Evolutionary conservation across 2,329 filamentous ascomycete species (phyloP), one percentile per base, ranked within the genome.

Genomic region (Alternaria arborescens): DNA sequence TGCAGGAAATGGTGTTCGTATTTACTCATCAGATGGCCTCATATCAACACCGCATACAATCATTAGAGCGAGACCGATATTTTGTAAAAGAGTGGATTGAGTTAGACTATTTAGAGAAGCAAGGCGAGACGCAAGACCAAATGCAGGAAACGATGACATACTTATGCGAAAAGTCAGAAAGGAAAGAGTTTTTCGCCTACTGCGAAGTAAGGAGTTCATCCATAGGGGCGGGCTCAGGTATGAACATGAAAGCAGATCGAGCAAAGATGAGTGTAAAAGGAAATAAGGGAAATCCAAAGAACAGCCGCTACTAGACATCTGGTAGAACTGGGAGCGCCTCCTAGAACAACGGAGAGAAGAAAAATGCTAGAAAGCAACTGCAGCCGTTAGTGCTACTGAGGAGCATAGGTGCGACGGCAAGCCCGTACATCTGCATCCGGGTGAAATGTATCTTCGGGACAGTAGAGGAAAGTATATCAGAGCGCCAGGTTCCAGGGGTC

Each of bases 41-140:
- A 5, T 1, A 22, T 16, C 6, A 11, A 4, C 5, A 32, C 10
- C 8, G 12, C 3, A 7, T 26, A 12, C n/a, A 47, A 11, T 10
- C 5, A 2, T 26, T 16, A 12, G 6, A 46, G n/a, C n/a, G 14
- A 46, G 16, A 8, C 8, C 16, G 8, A 12, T 18, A 12, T 24
- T 36, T 36, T 50, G 7, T n/a, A 50, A 34, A 50, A 24, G 46
- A 36, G 46, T 50, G 28, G 22, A 36, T 50, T 50, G 46, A 50
- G 28, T 34, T 36, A 7, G 46, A 36, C 6, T 16, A 36, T 50
- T 4, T 36, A 24, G 46, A 36, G 24, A 50, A 36, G 30, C 46
- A 50, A 20, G 4, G 30, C 28, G 20, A 8, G 14, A 46, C 26
- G 43, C 43, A 46, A 30, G 43, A 46, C n/a, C 43, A 50, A 50